Base-by-base conservation (phyloP, 768 basidiomycete species). In the Tulasnella sp. region DNA sequence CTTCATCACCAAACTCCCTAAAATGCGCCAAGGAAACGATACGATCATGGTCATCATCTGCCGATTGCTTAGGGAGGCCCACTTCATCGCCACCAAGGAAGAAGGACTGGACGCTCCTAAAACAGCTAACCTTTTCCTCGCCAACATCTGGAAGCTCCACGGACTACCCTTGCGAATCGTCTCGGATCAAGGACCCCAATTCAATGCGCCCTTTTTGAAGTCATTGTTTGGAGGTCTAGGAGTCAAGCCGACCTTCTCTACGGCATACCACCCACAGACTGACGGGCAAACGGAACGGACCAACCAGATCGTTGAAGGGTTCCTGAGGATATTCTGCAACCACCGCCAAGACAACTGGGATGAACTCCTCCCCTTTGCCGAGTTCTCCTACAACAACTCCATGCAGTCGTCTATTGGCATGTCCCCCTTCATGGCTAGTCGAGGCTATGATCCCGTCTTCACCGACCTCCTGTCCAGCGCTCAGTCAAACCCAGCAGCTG, bases 71-170 rank as follows among this genome's bases (percentile, higher is more conserved):
- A 73, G 46, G 42, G 6, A 40, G 8, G 44, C 44, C 37, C 18
- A 20, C 28, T 34, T 42, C 12, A 42, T 42, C 12, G 42, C 42
- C 42, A 42, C 42, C 42, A 12, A 4, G 12, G 42, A 42, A 73
- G 37, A 20, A 20, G 34, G n/a, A 60, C 41, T 89, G 42, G 87
- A 88, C 0, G 83, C 84, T 75, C 78, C 81, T 44, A 81, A 86
- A 31, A 83, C 81, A 11, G 82, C 85, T 58, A 83, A 80, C 86
- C 72, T 89, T 1, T 89, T 87, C 82, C 85, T 88, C 12, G 82
- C 85, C 28, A 83, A 85, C 40, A 83, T 89, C 37, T 88, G 86
- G 80, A 79, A 79, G n/a, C 54, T 50, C 14, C 78, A 80, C 58
- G 80, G 80, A 28, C 14, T 80, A 3, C 80, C 80, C 3, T 8